Base-by-base conservation (phyloP, 192 early-diverging fungal genomes). In the Rhizoclosmatium globosum region DNA sequence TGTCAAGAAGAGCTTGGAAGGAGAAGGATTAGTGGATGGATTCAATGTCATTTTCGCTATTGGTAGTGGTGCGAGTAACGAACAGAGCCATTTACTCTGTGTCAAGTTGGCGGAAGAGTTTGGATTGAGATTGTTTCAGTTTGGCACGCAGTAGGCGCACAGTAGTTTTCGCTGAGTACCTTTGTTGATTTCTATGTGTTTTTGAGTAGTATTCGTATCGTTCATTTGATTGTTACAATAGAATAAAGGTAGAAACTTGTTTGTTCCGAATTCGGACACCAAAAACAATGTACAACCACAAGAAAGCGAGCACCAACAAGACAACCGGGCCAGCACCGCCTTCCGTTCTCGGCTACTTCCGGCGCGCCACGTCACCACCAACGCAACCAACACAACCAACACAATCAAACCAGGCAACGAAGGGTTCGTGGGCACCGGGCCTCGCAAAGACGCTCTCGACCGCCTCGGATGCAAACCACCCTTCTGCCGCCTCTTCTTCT, bases 21-120 rank as follows among this genome's bases (percentile, higher is more conserved):
- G 15, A 15, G 69, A 71, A 57, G 69, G 69, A 41, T 9, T 71
- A n/a, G 45, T 71, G 23, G 39, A 71, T 47, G 45, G 47, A 6
- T 39, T 71, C 39, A 71, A 71, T 57, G 69, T 71, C 17, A 23
- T 71, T 39, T 71, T 71, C 17, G 69, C 69, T 39, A 71, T 71
- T 21, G 41, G 69, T 56, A 38, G 23, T 45, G 38, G 11, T 68
- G 31, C 31, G 0, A 31, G 31, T 31, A 31, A 31, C 31, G 31
- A 31, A 31, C 31, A 31, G 31, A 31, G 31, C 31, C 31, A 31
- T 31, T 31, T 0, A 0, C 31, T 31, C 0, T 31, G 31, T 31
- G 31, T 31, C 0, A 31, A 31, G 31, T 31, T 31, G 31, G 31
- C 31, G 31, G 31, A 31, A 0, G 31, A 31, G 31, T 31, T 31